Conservation (phyloP, 352 stramenopile species). For the Plasmopara muralis region DNA sequence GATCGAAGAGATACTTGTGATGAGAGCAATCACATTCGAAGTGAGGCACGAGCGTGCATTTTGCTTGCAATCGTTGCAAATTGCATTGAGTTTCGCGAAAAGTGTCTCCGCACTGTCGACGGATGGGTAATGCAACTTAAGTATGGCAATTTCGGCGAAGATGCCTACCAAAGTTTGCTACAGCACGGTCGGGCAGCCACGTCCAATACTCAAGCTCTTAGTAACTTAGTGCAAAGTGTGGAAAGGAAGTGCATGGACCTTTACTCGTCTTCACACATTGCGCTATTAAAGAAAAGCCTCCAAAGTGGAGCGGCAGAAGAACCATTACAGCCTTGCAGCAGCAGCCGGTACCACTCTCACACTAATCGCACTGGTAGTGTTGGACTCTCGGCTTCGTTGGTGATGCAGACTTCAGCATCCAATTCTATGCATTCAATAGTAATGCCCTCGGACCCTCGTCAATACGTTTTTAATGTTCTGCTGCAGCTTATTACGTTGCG, state of each 20-base stretch:
- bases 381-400: slow-evolving; percentile 16
- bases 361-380: slow-evolving; percentile 22
- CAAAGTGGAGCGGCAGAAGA: slow-evolving; percentile 42
- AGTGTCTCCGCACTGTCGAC: slow-evolving; percentile 36
- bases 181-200: slow-evolving; percentile 20
- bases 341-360: slow-evolving; percentile 22
- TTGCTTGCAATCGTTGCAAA: slow-evolving; percentile 66
- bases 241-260: slow-evolving; percentile 54
- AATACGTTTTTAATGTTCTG: slow-evolving; percentile 80
- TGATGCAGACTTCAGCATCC: slow-evolving; percentile 12
- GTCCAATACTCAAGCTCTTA: slow-evolving; percentile 22
- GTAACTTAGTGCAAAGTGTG: slow-evolving; percentile 35
- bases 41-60: slow-evolving; percentile 41
- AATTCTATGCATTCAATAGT: slow-evolving; percentile 6
- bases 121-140: slow-evolving; percentile 43
- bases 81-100: slow-evolving; percentile 62
- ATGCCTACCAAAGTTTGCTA: slow-evolving; percentile 10
- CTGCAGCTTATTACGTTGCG: slow-evolving; percentile 68
- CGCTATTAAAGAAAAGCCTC: slow-evolving; percentile 44
- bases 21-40: slow-evolving; percentile 14
- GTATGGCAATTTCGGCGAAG: slow-evolving; percentile 15
- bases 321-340: slow-evolving; percentile 23
- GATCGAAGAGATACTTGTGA: slow-evolving; percentile 22
- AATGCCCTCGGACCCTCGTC: slow-evolving; percentile 47
- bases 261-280: slow-evolving; percentile 49